Evolutionary conservation across 768 basidiomycete species (phyloP).

Genomic region (Lentinula boryana): DNA sequence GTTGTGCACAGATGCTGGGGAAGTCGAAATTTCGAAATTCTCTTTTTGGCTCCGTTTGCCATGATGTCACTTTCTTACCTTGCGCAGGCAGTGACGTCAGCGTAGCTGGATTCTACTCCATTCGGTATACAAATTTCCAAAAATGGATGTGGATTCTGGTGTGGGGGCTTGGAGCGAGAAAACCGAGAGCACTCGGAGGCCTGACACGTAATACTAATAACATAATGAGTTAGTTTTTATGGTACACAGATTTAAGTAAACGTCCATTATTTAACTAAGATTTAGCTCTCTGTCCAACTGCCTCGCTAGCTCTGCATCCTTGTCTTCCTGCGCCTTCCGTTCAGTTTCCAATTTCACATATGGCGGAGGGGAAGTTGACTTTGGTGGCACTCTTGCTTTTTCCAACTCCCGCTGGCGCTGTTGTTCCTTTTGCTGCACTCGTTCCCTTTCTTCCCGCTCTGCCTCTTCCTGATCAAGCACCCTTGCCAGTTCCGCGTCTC

Average conservation of each 20-base stretch:
- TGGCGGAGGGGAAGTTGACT: not conserved
- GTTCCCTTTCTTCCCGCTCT: not conserved
- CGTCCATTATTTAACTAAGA: not conserved
- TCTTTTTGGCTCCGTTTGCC: not conserved
- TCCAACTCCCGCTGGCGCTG: not conserved
- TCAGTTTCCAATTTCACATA: not conserved
- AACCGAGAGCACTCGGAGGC: too few relatives aligned
- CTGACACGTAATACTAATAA: too few relatives aligned
- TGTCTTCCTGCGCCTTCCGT: constrained; percentile 20
- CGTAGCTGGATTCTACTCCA: not conserved
- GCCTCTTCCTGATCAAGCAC: constrained; percentile 4
- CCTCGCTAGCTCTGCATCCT: constrained; percentile 44
- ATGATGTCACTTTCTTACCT: not conserved
- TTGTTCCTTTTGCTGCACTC: not conserved
- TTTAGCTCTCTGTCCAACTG: constrained; percentile 45
- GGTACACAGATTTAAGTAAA: too few relatives aligned
- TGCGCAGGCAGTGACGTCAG: not conserved
- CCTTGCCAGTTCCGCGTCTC: constrained; percentile 8
- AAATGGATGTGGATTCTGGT: not conserved
- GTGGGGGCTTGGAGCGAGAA: not conserved
- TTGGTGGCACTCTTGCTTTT: not conserved
- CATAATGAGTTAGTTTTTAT: too few relatives aligned
- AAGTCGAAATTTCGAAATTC: not conserved
- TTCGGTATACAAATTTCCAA: not conserved
- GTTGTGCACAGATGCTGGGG: too few relatives aligned